These are phyloP conservation scores for Phycomyces nitens DNA, from an alignment of 192 early-diverging fungal species.

Conservation along the genomic window DNA sequence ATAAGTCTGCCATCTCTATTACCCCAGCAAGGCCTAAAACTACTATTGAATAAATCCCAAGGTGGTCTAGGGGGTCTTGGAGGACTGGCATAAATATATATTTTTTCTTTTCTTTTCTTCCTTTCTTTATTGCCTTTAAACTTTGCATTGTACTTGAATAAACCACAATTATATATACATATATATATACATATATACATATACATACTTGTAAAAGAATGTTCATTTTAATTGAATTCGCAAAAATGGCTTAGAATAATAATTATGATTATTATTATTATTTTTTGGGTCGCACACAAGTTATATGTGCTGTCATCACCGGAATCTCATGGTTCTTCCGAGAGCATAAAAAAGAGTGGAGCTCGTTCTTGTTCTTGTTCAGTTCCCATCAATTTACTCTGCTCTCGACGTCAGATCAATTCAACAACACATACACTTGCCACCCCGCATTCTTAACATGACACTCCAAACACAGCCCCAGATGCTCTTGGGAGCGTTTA, in stretches of 20 bases:
- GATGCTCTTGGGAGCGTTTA: too few species aligned
- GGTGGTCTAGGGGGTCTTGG: background rate
- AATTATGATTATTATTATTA: too few species aligned
- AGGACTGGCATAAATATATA: background rate
- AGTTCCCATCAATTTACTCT: too few species aligned
- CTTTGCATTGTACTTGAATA: background rate
- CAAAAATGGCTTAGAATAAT: background rate
- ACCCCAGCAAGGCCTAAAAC: slow-evolving; percentile 17
- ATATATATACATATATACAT: background rate
- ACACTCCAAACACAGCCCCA: too few species aligned
- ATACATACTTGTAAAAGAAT: background rate
- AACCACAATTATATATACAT: background rate
- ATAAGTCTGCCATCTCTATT: background rate
- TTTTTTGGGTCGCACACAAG: too few species aligned
- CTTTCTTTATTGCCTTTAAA: background rate
- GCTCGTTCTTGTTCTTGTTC: too few species aligned
- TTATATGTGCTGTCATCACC: too few species aligned
- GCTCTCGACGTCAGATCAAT: too few species aligned
- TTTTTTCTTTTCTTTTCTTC: background rate
- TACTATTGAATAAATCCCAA: slow-evolving; percentile 12
- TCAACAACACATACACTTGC: too few species aligned
- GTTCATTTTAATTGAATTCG: background rate
- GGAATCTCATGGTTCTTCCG: too few species aligned
- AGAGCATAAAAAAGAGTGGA: too few species aligned
- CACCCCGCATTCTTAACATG: too few species aligned